Evolutionary conservation across 352 stramenopile genomes (phyloP), one percentile per base, ranked within the genome.

Genomic region (Pseudoperonospora humuli): DNA sequence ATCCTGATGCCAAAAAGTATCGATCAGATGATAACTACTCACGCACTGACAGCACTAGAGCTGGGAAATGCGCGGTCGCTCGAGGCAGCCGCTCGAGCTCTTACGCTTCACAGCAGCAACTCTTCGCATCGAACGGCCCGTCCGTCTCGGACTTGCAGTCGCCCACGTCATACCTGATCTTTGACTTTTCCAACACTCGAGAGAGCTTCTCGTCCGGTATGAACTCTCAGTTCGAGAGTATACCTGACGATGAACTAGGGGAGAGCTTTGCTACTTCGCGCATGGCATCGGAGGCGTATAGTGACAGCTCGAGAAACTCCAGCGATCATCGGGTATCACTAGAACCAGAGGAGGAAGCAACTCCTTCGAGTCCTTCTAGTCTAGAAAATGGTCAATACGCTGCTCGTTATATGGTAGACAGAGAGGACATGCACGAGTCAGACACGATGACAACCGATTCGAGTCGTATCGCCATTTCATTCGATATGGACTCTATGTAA

Each of bases 341-440:
- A 4, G 9, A 23, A 19, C 11, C 21, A 17, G 25, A 44, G 9
- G 43, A 52, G 5, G 27, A 28, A 13, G 8, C 8, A 20, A 9
- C 24, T 18, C 5, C 18, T 3, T 70, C 60, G 20, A 64, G 47
- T 26, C 33, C 56, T 14, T 62, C 57, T 15, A 66, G 51, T 13
- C 23, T 52, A 13, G 28, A 68, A n/a, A 54, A 40, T 8, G 29
- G 46, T 2, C n/a, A 53, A 43, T 65, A 63, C 25, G 46, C 37
- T 10, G 21, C 54, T 35, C 57, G 64, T 25, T 49, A 70, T 34
- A 74, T 60, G 2, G 60, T 52, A 13, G 64, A 56, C 3, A 71
- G 57, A 35, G 64, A 75, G 27, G 31, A 65, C 39, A 44, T 70
- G 42, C 36, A 61, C 50, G 54, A 49, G 19, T 70, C 61, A 28